Percentiles rank a stretch among this genome's conserved stretches.
These are phyloP conservation scores for Magnaporthales sp. DNA, from an alignment of 2,329 filamentous ascomycete species.

Conservation along the genomic window DNA sequence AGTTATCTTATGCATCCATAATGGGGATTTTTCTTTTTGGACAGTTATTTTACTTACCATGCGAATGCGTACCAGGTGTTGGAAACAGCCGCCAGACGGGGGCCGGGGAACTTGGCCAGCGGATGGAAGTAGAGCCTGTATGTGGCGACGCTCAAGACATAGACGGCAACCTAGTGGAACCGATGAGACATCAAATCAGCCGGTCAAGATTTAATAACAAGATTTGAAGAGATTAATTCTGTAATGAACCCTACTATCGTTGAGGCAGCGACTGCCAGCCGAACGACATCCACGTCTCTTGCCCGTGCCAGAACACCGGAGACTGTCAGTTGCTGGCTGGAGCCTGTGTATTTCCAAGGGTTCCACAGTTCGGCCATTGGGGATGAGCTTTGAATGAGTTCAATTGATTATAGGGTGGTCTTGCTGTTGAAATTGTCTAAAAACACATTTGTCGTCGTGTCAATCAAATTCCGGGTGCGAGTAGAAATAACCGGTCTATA, in stretches of 20 bases:
- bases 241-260: background rate
- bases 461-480: too few relatives aligned
- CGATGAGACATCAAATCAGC: background rate
- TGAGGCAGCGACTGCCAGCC: background rate
- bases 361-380: background rate
- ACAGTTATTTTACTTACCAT: background rate
- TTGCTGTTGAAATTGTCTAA: too few relatives aligned
- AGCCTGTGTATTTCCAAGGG: background rate
- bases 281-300: background rate
- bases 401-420: too few relatives aligned
- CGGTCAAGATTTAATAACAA: background rate
- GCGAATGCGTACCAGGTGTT: background rate
- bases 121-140: conserved; percentile 20
- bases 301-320: too few relatives aligned
- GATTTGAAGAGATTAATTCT: background rate
- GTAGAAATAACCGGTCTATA: too few relatives aligned
- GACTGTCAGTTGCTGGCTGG: background rate
- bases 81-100: conserved; percentile 14
- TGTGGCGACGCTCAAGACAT: background rate
- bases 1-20: too few relatives aligned
- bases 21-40: too few relatives aligned
- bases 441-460: too few relatives aligned
- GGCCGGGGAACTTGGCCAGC: conserved; percentile 15
- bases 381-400: too few relatives aligned
- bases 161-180: background rate